Evolutionary conservation across 805 yeast genomes (phyloP).

Genomic region (Zygoascus ofunaensis): DNA sequence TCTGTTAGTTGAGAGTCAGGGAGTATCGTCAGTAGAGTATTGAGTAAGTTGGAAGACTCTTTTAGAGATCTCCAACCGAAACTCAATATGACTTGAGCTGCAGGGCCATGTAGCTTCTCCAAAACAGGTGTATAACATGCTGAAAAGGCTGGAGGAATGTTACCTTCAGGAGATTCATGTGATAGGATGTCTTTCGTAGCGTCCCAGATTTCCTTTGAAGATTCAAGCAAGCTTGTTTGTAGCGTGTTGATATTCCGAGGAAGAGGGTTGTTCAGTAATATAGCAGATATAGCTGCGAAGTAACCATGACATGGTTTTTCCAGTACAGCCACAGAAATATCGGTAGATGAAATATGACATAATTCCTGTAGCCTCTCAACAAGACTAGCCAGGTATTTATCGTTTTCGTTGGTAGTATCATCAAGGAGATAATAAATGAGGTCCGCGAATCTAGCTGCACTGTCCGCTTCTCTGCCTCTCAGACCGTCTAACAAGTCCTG

Average conservation of each 20-base stretch:
- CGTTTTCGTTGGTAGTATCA: conserved; percentile 11
- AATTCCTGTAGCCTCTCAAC: conserved; percentile 29
- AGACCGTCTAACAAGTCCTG: conserved; percentile 26
- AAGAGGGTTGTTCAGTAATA: conserved; percentile 22
- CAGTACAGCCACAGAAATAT: conserved; percentile 37
- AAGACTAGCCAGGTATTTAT: conserved; percentile 28
- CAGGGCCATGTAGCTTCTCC: conserved; percentile 28
- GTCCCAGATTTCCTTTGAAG: conserved; percentile 34
- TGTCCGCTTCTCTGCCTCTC: conserved; percentile 61
- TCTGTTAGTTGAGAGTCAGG: conserved; percentile 23
- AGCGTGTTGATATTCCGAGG: background rate
- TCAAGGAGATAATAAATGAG: conserved; percentile 35
- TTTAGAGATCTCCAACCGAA: conserved; percentile 79
- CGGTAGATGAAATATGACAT: conserved; percentile 28
- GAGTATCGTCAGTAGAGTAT: conserved; percentile 33
- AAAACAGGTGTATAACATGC: conserved; percentile 16
- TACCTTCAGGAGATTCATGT: conserved; percentile 66
- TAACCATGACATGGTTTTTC: conserved; percentile 59
- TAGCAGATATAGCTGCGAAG: conserved; percentile 47
- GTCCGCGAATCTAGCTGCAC: conserved; percentile 63
- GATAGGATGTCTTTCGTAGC: conserved; percentile 42
- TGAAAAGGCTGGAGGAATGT: conserved; percentile 37
- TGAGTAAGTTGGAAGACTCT: conserved; percentile 56
- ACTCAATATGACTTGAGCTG: conserved; percentile 40
- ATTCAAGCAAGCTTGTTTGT: background rate